Conservation (phyloP, 1,139 yeast species). For the Yamadazyma pseudoaaseri region DNA sequence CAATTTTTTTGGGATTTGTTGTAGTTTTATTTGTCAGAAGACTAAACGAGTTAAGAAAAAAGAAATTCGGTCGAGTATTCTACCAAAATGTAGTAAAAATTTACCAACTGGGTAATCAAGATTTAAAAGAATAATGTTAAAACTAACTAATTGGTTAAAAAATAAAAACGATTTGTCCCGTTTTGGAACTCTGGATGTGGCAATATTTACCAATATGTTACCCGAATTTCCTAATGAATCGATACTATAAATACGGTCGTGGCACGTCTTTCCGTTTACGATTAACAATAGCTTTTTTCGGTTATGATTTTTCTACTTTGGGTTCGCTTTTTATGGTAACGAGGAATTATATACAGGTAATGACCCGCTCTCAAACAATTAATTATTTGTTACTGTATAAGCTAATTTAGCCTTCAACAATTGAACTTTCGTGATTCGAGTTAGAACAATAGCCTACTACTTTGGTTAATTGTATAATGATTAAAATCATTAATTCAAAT, state of each 20-base stretch:
- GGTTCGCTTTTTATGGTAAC: too few species aligned
- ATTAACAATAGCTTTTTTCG: too few species aligned
- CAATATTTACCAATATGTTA: background rate
- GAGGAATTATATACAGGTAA: too few species aligned
- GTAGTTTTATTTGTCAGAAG: slow-evolving; percentile 6
- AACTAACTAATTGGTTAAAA: background rate
- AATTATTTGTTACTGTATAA: too few species aligned
- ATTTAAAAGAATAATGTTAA: background rate
- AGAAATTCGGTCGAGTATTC: background rate
- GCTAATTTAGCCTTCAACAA: too few species aligned
- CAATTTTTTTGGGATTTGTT: slow-evolving; percentile 3
- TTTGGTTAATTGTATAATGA: too few species aligned
- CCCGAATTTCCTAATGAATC: background rate
- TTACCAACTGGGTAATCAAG: background rate
- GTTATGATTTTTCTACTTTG: too few species aligned
- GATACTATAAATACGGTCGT: background rate
- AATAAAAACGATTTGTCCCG: background rate
- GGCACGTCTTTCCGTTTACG: background rate
- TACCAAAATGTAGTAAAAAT: background rate
- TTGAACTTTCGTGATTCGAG: too few species aligned
- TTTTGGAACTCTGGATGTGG: background rate
- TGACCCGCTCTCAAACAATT: too few species aligned
- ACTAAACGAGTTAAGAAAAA: background rate
- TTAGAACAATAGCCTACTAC: too few species aligned
- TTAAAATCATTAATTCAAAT: too few species aligned